Percentiles rank a stretch among this genome's conserved stretches.
Conservation (phyloP, 1,139 yeast species). For the Sugiyamaella grinbergsii region DNA sequence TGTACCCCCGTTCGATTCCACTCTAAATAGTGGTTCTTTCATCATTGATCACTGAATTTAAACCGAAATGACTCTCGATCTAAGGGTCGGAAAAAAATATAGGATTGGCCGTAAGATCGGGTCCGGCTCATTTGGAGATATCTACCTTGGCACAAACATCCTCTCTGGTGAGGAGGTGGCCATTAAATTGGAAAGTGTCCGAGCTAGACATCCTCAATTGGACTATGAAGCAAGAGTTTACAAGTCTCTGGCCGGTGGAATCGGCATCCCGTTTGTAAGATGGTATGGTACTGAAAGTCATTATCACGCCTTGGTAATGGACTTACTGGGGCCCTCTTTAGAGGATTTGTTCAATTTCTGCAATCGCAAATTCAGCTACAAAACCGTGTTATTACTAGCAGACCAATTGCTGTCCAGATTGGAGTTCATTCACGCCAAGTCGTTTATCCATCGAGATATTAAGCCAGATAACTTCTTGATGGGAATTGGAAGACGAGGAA, state of each 20-base stretch:
- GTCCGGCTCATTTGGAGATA: conserved; percentile 96
- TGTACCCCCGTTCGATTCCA: too few species aligned
- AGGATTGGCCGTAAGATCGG: conserved; percentile 96
- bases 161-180: conserved; percentile 98
- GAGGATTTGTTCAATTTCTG: conserved; percentile 97
- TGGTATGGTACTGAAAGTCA: conserved; percentile 98
- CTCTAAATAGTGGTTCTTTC: too few species aligned
- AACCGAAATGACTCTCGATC: conserved; percentile 50
- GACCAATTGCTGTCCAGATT: conserved; percentile 93
- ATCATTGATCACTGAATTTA: too few species aligned
- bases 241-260: conserved; percentile 93
- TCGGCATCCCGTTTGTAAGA: conserved; percentile 94
- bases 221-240: conserved; percentile 96
- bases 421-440: conserved; percentile 93
- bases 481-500: conserved; percentile 96
- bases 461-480: conserved; percentile 96
- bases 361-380: conserved; percentile 87
- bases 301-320: conserved; percentile 96
- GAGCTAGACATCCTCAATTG: conserved; percentile 94
- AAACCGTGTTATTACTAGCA: conserved; percentile 88
- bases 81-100: conserved; percentile 93
- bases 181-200: conserved; percentile 84
- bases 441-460: conserved; percentile 84
- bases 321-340: conserved; percentile 89
- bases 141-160: conserved; percentile 88